Evolutionary conservation across 441 rosid genomes (phyloP), one percentile per base, ranked within the genome.

Genomic region (Theobroma grandiflorum): DNA sequence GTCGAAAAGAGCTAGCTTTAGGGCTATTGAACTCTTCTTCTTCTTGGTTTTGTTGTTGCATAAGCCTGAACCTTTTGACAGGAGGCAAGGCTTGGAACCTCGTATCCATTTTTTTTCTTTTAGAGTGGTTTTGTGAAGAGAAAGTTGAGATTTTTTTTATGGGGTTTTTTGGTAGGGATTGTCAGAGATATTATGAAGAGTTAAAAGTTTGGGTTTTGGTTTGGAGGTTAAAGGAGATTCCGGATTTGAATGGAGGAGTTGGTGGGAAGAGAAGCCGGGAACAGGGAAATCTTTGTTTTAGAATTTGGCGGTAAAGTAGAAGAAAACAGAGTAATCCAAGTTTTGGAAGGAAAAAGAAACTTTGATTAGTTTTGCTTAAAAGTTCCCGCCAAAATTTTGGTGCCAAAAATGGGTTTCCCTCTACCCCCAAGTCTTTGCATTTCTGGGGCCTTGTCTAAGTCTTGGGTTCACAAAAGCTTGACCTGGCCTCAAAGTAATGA

Each of bases 71-170:
- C 73, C 98, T 83, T 71, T 95, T 95, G 85, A 91, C 89, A 79
- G 98, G 98, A 78, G 98, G 98, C 55, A 93, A 69, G 18, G 83
- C 78, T 72, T 87, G 92, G 57, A 72, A 85, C 5, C 81, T 81
- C 64, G 86, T 3, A 62, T 88, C 92, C 95, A 91, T 93, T 75
- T 20, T 71, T 2, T 11, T 67, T 40, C 1, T 26, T 26, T 42
- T 37, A 37, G 15, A 14, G 12, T 15, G 67, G 55, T 57, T 53
- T 61, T 31, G 42, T 5, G 16, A 71, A 71, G 0, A 31, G 43
- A 31, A 50, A 50, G 6, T 15, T 49, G 74, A 47, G 74, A 26
- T 69, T 4, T 22, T 62, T 31, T 62, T 62, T 11, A 1, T 26
- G 20, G 20, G 22, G 5, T 65, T 16, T 20, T 11, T 42, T 67